These are phyloP conservation scores for Kazachstania martiniae DNA, from an alignment of 805 yeast genomes.

Conservation along the genomic window DNA sequence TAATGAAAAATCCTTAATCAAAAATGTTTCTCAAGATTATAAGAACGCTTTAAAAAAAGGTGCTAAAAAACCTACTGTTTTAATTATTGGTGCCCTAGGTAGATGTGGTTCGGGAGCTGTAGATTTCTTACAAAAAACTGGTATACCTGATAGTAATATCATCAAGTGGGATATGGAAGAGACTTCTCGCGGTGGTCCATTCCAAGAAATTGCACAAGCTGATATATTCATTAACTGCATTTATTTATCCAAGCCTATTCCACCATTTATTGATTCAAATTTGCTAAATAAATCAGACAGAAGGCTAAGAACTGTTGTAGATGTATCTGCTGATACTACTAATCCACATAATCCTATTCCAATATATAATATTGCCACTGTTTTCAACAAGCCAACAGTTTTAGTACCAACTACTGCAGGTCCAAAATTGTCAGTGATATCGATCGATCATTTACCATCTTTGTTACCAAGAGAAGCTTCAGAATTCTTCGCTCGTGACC, in stretches of 20 bases:
- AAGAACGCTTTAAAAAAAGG: constrained; percentile 48
- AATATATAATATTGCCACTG: constrained; percentile 82
- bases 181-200: constrained; percentile 96
- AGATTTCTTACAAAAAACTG: constrained; percentile 69
- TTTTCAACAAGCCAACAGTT: constrained; percentile 85
- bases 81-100: constrained; percentile 95
- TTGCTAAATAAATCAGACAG: constrained; percentile 56
- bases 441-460: constrained; percentile 94
- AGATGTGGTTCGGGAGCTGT: constrained; percentile 98
- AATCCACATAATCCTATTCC: constrained; percentile 98
- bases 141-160: constrained; percentile 77
- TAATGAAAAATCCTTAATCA: constrained; percentile 63
- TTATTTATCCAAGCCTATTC: constrained; percentile 83
- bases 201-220: constrained; percentile 73
- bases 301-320: constrained; percentile 84
- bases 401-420: constrained; percentile 67
- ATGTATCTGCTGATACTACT: constrained; percentile 97
- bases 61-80: constrained; percentile 61
- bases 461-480: constrained; percentile 95
- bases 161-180: constrained; percentile 95
- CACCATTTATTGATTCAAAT: constrained; percentile 75
- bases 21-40: constrained; percentile 55
- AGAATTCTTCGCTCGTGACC: constrained; percentile 77
- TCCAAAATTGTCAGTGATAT: constrained; percentile 81
- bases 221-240: constrained; percentile 95